Evolutionary conservation across 2,329 filamentous ascomycete species (phyloP).

Genomic region (Calonectria multiphialidica): DNA sequence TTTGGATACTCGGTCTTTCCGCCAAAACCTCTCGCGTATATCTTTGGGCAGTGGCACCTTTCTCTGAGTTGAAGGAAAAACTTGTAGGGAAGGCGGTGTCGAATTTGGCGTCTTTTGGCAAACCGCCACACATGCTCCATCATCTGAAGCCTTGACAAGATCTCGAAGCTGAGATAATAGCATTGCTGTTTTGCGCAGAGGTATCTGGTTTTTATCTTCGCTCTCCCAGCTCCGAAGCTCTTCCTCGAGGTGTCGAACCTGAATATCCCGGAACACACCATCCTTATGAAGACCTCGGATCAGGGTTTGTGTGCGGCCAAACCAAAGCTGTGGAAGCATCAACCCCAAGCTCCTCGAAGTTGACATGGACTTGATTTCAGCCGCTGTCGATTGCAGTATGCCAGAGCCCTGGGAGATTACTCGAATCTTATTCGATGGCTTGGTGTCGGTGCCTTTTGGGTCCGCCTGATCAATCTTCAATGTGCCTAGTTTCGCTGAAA

Average conservation of each 20-base stretch:
- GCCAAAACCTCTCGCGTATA: not conserved
- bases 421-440: not conserved
- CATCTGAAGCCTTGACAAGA: not conserved
- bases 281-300: slow-evolving; percentile 35
- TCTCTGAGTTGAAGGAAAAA: not conserved
- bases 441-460: not conserved
- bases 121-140: slow-evolving; percentile 14
- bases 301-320: slow-evolving; percentile 42
- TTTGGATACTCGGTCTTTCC: not conserved
- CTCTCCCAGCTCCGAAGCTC: slow-evolving; percentile 25
- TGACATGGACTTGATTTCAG: slow-evolving; percentile 37
- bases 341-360: not conserved
- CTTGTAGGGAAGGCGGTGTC: not conserved
- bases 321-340: slow-evolving; percentile 43
- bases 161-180: slow-evolving; percentile 16
- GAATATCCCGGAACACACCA: slow-evolving; percentile 29
- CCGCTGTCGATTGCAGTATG: slow-evolving; percentile 11
- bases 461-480: not conserved
- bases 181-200: slow-evolving; percentile 13
- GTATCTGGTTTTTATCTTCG: not conserved
- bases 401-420: slow-evolving; percentile 5
- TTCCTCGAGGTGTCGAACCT: not conserved
- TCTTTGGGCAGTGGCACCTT: not conserved
- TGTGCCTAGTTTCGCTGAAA: not conserved
- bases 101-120: not conserved